phyloP scores from a whole-genome alignment of 1,139 yeast species.

The Spathaspora jeffriesii region DNA sequence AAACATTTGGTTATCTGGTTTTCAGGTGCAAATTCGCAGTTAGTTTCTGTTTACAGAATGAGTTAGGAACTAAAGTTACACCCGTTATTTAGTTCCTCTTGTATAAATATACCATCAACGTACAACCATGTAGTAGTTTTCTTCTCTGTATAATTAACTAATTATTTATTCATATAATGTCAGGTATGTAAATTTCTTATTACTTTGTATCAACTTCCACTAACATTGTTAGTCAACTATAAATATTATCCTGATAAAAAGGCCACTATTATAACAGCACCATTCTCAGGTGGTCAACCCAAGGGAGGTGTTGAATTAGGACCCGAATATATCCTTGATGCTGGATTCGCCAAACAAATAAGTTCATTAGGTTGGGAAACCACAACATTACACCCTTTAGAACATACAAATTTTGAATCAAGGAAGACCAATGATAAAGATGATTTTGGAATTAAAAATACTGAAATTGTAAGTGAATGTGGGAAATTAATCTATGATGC shows the following conservation, averaged over 20 bases:
- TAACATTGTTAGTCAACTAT: slow-evolving; percentile 33
- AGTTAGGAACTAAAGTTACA: too few species aligned
- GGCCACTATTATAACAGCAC: slow-evolving; percentile 74
- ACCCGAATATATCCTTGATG: slow-evolving; percentile 75
- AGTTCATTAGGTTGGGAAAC: slow-evolving; percentile 74
- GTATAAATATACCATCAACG: too few species aligned
- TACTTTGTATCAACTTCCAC: neutral
- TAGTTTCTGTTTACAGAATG: neutral
- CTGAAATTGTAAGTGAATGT: slow-evolving; percentile 75
- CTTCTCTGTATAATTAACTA: neutral
- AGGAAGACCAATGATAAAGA: slow-evolving; percentile 45
- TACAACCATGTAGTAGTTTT: too few species aligned
- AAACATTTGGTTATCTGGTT: neutral
- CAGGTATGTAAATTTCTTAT: neutral
- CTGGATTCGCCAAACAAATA: slow-evolving; percentile 68
- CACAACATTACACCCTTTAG: slow-evolving; percentile 57
- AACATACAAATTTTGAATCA: slow-evolving; percentile 43
- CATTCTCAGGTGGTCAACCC: slow-evolving; percentile 97
- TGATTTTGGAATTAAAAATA: slow-evolving; percentile 65
- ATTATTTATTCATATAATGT: neutral
- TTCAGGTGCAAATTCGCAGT: slow-evolving; percentile 1
- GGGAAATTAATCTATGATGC: slow-evolving; percentile 64
- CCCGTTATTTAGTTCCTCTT: too few species aligned
- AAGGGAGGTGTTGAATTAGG: slow-evolving; percentile 93
- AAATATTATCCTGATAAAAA: slow-evolving; percentile 55